Evolutionary conservation across 768 basidiomycete species (phyloP), one percentile per base, ranked within the genome.

Genomic region (Kwoniella sp.): DNA sequence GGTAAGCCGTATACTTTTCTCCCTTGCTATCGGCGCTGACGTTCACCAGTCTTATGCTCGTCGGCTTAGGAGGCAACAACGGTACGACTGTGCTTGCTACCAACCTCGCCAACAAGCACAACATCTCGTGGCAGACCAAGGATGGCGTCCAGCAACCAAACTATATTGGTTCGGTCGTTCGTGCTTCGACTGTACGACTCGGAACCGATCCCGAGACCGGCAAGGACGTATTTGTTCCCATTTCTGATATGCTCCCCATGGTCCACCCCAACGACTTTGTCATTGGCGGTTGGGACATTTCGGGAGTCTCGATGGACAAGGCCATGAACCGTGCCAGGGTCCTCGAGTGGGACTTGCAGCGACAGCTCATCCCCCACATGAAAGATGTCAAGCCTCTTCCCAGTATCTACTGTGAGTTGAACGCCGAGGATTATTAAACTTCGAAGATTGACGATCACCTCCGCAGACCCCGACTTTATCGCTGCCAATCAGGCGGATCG

Each of bases 261-360:
- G 90, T 92, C 41, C 91, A 98, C 77, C 93, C 93, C 43, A 92
- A 95, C 70, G 95, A 96, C 76, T 85, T 96, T 68, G 88, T 95
- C 61, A 82, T 98, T 58, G 89, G 95, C 42, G 93, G 95, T 17
- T 99, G 93, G 95, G 95, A 99, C 69, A 98, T 99, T 69, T 95
- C 91, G 36, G 81, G 84, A 36, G 36, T 83, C 32, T 74, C 83
- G 34, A 81, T 99, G 78, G 91, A 96, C 76, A 80, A 85, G 76
- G 90, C 95, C 12, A 95, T 98, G 91, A 78, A 80, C 57, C 88
- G 93, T 59, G 87, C 92, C 43, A 80, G 88, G 71, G 95, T 98
- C 50, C 83, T 98, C 47, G 89, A 93, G 72, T 96, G 88, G 69
- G 93, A 98, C 74, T 84, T 96, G 50, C 93, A 98, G 78, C 87